Evolutionary conservation across 805 yeast genomes (phyloP).

Genomic region (Kodamaea lidongshanica): DNA sequence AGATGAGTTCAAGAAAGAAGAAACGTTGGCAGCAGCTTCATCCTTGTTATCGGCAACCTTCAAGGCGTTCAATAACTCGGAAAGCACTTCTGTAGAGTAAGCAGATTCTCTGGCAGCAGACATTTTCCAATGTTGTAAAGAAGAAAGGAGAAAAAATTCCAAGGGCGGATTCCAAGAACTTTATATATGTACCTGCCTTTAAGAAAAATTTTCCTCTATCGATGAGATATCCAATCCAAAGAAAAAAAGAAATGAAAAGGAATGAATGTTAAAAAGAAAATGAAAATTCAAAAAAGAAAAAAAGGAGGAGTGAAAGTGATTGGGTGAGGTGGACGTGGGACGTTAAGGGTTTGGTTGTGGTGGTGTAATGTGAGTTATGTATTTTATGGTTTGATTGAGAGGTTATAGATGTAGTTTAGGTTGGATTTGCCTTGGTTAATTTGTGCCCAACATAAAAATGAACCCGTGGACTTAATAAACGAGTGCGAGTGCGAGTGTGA

Average conservation of each 20-base stretch:
- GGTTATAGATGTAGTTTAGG: too few relatives aligned
- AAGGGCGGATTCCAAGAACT: slow-evolving; percentile 6
- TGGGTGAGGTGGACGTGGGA: neutral
- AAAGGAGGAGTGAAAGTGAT: slow-evolving; percentile 2
- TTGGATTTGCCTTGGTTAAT: too few relatives aligned
- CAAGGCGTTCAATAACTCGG: slow-evolving; percentile 89
- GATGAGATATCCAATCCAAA: slow-evolving; percentile 7
- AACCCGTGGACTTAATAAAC: too few relatives aligned
- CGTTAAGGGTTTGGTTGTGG: too few relatives aligned
- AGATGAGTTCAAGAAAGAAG: slow-evolving; percentile 92
- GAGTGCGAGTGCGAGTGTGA: too few relatives aligned
- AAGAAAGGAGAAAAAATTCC: slow-evolving; percentile 14
- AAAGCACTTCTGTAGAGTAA: slow-evolving; percentile 73
- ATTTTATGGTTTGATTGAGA: too few relatives aligned
- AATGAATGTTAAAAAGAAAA: slow-evolving; percentile 1
- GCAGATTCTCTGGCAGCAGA: slow-evolving; percentile 54
- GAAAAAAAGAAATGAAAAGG: neutral
- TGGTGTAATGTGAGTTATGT: too few relatives aligned
- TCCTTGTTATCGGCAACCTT: slow-evolving; percentile 87
- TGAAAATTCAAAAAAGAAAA: slow-evolving; percentile 1
- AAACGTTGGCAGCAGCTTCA: slow-evolving; percentile 81
- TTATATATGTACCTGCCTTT: slow-evolving; percentile 4
- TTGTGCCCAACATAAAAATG: too few relatives aligned
- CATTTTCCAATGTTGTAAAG: slow-evolving; percentile 31
- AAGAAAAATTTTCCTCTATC: slow-evolving; percentile 6